These are phyloP conservation scores for Trichoderma lentiforme DNA, from an alignment of 2,329 filamentous ascomycete genomes.

Conservation along the genomic window DNA sequence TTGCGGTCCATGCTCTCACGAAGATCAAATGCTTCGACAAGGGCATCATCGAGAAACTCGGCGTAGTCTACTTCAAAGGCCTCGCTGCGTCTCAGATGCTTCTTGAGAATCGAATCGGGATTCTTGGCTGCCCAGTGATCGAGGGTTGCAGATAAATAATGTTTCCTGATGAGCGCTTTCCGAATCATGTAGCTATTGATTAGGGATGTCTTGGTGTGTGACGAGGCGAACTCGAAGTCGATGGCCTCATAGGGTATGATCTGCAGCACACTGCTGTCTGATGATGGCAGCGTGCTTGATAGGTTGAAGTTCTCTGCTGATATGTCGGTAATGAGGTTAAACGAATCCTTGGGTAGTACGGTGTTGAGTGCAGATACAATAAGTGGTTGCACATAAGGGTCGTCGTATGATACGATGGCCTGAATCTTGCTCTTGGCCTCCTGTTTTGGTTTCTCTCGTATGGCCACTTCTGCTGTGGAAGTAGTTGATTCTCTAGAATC, in stretches of 20 bases:
- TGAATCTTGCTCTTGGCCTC: conserved; percentile 38
- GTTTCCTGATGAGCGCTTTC: conserved; percentile 94
- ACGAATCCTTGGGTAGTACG: conserved; percentile 53
- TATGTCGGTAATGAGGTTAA: conserved; percentile 53
- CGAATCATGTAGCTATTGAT: conserved; percentile 92
- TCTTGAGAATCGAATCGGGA: conserved; percentile 63
- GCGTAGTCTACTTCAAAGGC: conserved; percentile 95
- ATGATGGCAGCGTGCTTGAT: conserved; percentile 33
- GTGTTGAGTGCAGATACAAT: conserved; percentile 69
- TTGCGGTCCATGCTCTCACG: conserved; percentile 74
- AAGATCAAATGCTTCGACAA: conserved; percentile 87
- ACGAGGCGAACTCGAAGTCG: conserved; percentile 73
- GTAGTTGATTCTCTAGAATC: conserved; percentile 7
- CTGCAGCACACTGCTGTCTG: conserved; percentile 59
- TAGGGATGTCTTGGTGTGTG: conserved; percentile 59
- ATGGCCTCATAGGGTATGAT: conserved; percentile 84
- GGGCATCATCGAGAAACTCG: conserved; percentile 90
- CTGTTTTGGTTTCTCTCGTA: conserved; percentile 23
- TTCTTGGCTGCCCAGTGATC: conserved; percentile 84
- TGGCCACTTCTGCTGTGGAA: conserved; percentile 20
- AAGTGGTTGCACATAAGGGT: conserved; percentile 84
- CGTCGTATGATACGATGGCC: conserved; percentile 79
- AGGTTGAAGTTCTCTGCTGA: conserved; percentile 34
- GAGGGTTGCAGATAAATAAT: conserved; percentile 83
- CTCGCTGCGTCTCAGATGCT: conserved; percentile 73